phyloP scores from a whole-genome alignment of 805 yeast species.

The Starmerella khaoyaiensis region DNA sequence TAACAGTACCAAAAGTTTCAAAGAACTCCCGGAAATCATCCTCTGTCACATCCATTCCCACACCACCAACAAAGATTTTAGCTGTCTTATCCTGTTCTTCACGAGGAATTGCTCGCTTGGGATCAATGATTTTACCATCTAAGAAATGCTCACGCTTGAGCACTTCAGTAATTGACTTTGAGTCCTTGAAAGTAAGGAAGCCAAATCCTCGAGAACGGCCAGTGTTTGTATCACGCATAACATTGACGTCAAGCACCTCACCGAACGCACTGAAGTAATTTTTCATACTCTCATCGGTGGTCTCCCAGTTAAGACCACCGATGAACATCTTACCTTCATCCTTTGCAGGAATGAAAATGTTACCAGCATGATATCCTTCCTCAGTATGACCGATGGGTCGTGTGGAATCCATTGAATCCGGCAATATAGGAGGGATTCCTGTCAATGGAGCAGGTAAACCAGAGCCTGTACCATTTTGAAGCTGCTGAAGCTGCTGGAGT shows the following conservation, averaged over 20 bases:
- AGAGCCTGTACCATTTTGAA: constrained; percentile 13
- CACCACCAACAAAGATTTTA: constrained; percentile 94
- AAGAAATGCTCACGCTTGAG: constrained; percentile 73
- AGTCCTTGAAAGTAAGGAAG: constrained; percentile 70
- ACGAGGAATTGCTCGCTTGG: constrained; percentile 92
- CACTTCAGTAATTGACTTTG: constrained; percentile 77
- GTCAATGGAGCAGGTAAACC: constrained; percentile 1
- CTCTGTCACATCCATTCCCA: constrained; percentile 86
- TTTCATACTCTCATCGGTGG: constrained; percentile 74
- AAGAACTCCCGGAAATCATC: constrained; percentile 78
- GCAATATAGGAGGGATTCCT: background rate
- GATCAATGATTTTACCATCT: constrained; percentile 94
- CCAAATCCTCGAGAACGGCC: constrained; percentile 95
- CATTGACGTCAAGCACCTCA: constrained; percentile 72
- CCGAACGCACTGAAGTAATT: constrained; percentile 82
- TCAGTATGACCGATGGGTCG: constrained; percentile 14
- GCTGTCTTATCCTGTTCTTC: constrained; percentile 96
- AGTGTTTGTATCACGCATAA: constrained; percentile 78
- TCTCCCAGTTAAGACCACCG: constrained; percentile 97
- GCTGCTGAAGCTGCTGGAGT: constrained; percentile 23
- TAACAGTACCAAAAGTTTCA: constrained; percentile 74
- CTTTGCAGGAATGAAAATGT: constrained; percentile 39
- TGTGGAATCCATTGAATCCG: background rate
- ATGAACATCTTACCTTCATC: constrained; percentile 87
- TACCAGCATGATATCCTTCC: constrained; percentile 26